These are phyloP conservation scores for Serendipita sp. DNA, from an alignment of 768 basidiomycete genomes.

Conservation along the genomic window DNA sequence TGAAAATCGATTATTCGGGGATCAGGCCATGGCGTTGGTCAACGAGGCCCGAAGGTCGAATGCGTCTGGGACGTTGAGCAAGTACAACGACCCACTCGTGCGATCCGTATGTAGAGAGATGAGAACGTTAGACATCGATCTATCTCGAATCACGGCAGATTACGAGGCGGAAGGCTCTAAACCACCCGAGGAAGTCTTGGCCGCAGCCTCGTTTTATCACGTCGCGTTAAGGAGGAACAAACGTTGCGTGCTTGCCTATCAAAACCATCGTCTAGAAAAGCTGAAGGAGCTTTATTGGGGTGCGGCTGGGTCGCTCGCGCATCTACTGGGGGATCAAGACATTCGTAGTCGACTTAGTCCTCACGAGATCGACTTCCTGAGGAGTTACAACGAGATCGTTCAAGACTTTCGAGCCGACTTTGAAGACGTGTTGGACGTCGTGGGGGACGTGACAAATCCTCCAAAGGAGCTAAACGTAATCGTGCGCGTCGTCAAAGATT, in stretches of 20 bases:
- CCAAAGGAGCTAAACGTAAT: slow-evolving; percentile 82
- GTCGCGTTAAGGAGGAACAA: slow-evolving; percentile 85
- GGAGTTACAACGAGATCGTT: slow-evolving; percentile 62
- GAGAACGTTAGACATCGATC: slow-evolving; percentile 59
- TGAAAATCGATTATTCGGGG: slow-evolving; percentile 28
- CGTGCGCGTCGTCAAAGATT: slow-evolving; percentile 75
- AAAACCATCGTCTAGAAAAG: slow-evolving; percentile 67
- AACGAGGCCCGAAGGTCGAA: slow-evolving; percentile 75
- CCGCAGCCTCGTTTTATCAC: slow-evolving; percentile 66
- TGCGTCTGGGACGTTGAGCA: slow-evolving; percentile 65
- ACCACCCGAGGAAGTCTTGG: slow-evolving; percentile 32
- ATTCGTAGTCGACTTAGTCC: slow-evolving; percentile 59
- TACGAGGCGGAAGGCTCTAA: slow-evolving; percentile 20
- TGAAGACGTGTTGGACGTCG: slow-evolving; percentile 58
- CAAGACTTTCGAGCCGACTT: slow-evolving; percentile 77
- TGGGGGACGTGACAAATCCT: slow-evolving; percentile 62
- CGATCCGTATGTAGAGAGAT: slow-evolving; percentile 80
- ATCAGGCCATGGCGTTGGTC: slow-evolving; percentile 77
- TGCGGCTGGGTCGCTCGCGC: slow-evolving; percentile 71
- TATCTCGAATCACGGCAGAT: slow-evolving; percentile 23
- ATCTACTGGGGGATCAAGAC: slow-evolving; percentile 53
- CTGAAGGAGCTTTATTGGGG: slow-evolving; percentile 83
- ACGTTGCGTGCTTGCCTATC: slow-evolving; percentile 89
- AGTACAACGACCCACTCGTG: slow-evolving; percentile 83
- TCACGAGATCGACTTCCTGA: slow-evolving; percentile 69